Evolutionary conservation across 768 basidiomycete species (phyloP), one percentile per base, ranked within the genome.

Genomic region (Trametes cinnabarina): DNA sequence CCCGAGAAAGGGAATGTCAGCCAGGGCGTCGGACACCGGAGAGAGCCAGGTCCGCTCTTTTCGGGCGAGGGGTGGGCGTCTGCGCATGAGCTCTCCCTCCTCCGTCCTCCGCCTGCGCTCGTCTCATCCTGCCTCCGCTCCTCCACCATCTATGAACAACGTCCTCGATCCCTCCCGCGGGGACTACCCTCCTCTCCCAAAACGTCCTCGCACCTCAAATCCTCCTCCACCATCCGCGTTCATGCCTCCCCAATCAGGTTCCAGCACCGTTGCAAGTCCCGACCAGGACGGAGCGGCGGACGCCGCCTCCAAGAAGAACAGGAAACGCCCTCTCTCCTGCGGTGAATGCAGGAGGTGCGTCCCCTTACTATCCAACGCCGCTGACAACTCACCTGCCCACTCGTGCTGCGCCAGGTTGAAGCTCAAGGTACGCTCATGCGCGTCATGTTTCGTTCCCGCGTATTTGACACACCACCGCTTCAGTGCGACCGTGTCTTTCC

Each of bases 291-390:
- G 59, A 44, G 51, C 48, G 19, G 54, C 48, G 30, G 69, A 70
- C 44, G 60, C 52, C 22, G 58, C 51, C 57, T 48, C 64, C 11
- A 68, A 80, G 54, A 69, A 69, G 65, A 53, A 68, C 62, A 58
- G 71, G 61, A 63, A 72, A 78, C 41, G 77, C 76, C 47, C 81
- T 76, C 72, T 85, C 7, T 84, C 83, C 3, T 87, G 86, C 71
- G 84, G 84, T 8, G 86, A 88, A 71, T 88, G 86, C 74, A 77
- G 86, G 66, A 79, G 86, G 85, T 85, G 54, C 37, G 66, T 59
- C 15, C 19, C 35, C 12, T 22, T 25, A 47, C 34, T 40, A 15
- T 41, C 37, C 32, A 14, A 37, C 32, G 20, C 40, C 30, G 28
- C 44, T 26, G n/a, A 14, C 37, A 19, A 20, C 61, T 48, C 58